Evolutionary conservation across 495 filamentous ascomycete species (phyloP), one percentile per base, ranked within the genome.

Genomic region (Aspergillus asperescens): DNA sequence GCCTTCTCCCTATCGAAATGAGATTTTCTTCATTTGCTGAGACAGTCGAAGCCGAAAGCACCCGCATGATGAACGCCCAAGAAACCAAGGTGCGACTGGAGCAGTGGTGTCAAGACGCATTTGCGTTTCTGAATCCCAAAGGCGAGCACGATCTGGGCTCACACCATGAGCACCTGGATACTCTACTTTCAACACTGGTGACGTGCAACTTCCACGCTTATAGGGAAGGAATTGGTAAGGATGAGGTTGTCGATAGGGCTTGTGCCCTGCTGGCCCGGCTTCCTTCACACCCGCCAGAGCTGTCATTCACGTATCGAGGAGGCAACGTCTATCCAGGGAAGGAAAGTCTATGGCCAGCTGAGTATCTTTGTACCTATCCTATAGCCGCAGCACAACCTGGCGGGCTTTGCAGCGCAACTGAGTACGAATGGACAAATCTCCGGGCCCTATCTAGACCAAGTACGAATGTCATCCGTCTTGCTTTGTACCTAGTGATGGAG

Each of bases 41-140:
- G n/a, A n/a, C n/a, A n/a, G n/a, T n/a, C n/a, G n/a, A n/a, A n/a
- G n/a, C n/a, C n/a, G n/a, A n/a, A n/a, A n/a, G n/a, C n/a, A n/a
- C n/a, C n/a, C n/a, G n/a, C n/a, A n/a, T n/a, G n/a, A n/a, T n/a
- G n/a, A n/a, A n/a, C n/a, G n/a, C n/a, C n/a, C n/a, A 9, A 7
- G 38, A 41, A 25, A 49, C 32, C 2, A 49, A 49, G 46, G 46
- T 31, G 13, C 18, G 18, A 9, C 16, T 49, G 6, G 31, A 35
- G 18, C 31, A 49, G 46, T 49, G 46, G 46, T 49, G 46, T 25
- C 31, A 31, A 3, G 46, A 49, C 38, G 46, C 46, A 27, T 38
- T 49, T 38, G 46, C 32, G 20, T 39, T 24, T 19, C 9, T 49
- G 19, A 31, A 49, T 23, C 15, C 45, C 16, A 24, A n/a, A n/a